Conservation (phyloP, 1,284 basidiomycete species). For the Boletus calvinii region DNA sequence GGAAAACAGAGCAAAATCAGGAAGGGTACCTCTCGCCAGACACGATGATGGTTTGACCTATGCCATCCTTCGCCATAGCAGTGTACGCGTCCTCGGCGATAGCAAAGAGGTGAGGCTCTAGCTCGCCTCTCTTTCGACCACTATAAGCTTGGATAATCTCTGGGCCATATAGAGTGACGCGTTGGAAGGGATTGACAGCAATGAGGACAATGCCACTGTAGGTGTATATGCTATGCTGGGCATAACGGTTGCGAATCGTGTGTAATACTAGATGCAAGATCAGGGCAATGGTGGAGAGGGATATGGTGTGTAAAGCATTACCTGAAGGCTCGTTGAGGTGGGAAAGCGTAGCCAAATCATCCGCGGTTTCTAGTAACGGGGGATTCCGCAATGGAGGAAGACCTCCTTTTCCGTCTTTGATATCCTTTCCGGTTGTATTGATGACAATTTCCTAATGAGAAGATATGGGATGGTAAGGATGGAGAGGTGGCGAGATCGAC, state of each 20-base stretch:
- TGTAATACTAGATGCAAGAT: conserved; percentile 71
- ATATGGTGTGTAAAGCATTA: conserved; percentile 36
- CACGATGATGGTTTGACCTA: conserved; percentile 98
- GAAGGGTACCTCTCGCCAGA: conserved; percentile 87
- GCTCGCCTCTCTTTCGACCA: conserved; percentile 87
- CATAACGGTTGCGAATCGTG: conserved; percentile 96
- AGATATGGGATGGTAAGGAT: conserved; percentile 12
- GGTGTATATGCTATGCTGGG: conserved; percentile 96
- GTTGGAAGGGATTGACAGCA: conserved; percentile 98
- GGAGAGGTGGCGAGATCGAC: conserved; percentile 15
- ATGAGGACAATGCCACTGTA: conserved; percentile 98
- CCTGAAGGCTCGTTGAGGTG: conserved; percentile 98
- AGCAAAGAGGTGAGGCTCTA: conserved; percentile 97
- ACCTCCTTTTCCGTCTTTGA: conserved; percentile 69
- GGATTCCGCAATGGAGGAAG: conserved; percentile 96
- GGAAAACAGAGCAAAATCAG: conserved; percentile 10
- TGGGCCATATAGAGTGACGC: conserved; percentile 88
- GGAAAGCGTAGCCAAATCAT: conserved; percentile 96
- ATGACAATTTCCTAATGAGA: conserved; percentile 66
- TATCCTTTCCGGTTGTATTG: conserved; percentile 75
- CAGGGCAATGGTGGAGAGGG: neutral
- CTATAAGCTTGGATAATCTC: conserved; percentile 98
- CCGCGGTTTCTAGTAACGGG: conserved; percentile 92
- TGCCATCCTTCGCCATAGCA: conserved; percentile 92
- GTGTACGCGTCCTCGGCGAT: conserved; percentile 99